phyloP scores from a whole-genome alignment of 2,329 filamentous ascomycete genomes.

The Thielaviopsis musarum region DNA sequence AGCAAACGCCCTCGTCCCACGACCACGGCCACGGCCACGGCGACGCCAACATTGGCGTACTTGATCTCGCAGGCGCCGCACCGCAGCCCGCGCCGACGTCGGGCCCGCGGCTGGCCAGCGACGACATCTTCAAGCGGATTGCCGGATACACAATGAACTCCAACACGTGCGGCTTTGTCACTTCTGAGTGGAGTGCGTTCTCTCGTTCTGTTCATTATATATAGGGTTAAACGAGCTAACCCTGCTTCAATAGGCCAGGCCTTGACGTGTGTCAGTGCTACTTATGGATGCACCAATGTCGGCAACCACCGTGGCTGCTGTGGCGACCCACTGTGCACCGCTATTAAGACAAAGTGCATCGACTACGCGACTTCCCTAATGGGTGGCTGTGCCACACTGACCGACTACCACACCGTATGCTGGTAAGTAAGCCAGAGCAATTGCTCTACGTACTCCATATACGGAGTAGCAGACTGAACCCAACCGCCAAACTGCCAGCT shows the following conservation, averaged over 20 bases:
- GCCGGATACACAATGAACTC: slow-evolving; percentile 17
- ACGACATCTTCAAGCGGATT: slow-evolving; percentile 17
- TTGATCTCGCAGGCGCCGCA: slow-evolving; percentile 15
- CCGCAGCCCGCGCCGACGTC: slow-evolving; percentile 19
- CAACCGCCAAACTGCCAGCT: too few relatives aligned
- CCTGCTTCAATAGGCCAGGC: not conserved
- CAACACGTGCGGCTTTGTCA: slow-evolving; percentile 20
- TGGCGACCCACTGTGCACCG: slow-evolving; percentile 16
- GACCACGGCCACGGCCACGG: slow-evolving; percentile 9
- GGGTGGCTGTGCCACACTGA: slow-evolving; percentile 16
- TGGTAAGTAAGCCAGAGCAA: slow-evolving; percentile 16
- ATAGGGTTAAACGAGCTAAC: not conserved
- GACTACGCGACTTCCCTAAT: slow-evolving; percentile 16
- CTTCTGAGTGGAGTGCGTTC: slow-evolving; percentile 18
- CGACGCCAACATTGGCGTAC: not conserved
- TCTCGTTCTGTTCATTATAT: too few relatives aligned
- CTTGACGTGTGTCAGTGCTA: slow-evolving; percentile 13
- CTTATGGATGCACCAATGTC: slow-evolving; percentile 17
- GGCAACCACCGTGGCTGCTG: slow-evolving; percentile 20
- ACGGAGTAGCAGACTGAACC: too few relatives aligned
- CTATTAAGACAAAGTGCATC: slow-evolving; percentile 20
- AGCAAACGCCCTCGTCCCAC: slow-evolving; percentile 14
- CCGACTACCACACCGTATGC: slow-evolving; percentile 21
- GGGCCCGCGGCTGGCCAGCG: slow-evolving; percentile 18
- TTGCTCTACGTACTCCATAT: too few relatives aligned